A percentile compares a stretch with the other conserved stretches of the same genome.
Conservation (phyloP, 805 yeast species). For the Starmerella etchellsii region DNA sequence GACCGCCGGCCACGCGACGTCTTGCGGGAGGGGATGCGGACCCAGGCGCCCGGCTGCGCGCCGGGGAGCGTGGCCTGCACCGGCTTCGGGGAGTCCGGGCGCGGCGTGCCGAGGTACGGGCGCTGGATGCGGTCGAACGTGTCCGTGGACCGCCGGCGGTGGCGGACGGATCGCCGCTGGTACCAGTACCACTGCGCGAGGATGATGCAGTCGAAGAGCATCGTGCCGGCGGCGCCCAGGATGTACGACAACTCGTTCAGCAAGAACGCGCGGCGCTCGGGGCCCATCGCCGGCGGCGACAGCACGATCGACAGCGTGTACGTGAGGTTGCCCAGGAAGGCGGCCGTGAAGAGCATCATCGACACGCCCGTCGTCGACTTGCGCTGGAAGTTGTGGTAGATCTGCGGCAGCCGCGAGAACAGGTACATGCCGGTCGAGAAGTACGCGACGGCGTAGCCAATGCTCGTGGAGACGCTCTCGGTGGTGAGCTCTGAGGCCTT, state of each 20-base stretch:
- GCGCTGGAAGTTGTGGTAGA: conserved; percentile 58
- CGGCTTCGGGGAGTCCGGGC: no score
- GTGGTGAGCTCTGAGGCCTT: not conserved
- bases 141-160: conserved; percentile 12
- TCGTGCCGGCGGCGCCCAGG: conserved; percentile 76
- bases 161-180: not conserved
- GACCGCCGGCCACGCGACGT: no score
- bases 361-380: conserved; percentile 82
- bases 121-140: conserved; percentile 11
- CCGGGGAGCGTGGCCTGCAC: no score
- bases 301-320: conserved; percentile 67
- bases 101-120: conserved; percentile 14
- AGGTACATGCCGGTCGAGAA: conserved; percentile 62
- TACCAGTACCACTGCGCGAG: conserved; percentile 24
- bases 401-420: conserved; percentile 72
- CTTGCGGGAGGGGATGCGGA: no score
- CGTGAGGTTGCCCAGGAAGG: conserved; percentile 62
- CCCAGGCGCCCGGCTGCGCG: no score
- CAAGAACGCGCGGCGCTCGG: conserved; percentile 36
- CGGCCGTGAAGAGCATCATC: conserved; percentile 64
- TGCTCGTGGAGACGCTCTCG: not conserved
- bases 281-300: conserved; percentile 35
- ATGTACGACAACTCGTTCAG: conserved; percentile 67
- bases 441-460: conserved; percentile 59
- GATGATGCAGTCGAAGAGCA: conserved; percentile 53